Evolutionary conservation across 495 filamentous ascomycete genomes (phyloP), one percentile per base, ranked within the genome.

Genomic region (Aspergillus haitiensis): DNA sequence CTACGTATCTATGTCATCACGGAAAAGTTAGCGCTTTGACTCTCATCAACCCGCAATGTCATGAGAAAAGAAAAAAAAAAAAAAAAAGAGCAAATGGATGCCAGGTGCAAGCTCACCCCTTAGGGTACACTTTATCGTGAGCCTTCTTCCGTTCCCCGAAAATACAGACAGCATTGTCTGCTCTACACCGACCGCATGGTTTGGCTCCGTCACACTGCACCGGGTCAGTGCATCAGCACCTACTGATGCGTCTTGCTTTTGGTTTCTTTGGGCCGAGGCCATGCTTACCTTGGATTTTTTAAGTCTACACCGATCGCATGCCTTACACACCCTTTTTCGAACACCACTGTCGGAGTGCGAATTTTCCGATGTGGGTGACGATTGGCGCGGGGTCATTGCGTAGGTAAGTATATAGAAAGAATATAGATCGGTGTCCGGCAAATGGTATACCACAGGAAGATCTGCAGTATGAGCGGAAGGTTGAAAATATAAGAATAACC

Each of bases 261-360:
- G 21, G 21, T 27, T 27, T 27, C 21, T 56, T 55, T 42, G 61
- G 50, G 55, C 34, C 52, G 54, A 55, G 16, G 44, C 44, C 32
- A 44, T 40, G 72, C 72, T 71, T 74, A 84, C 84, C 78, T 86
- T 86, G 67, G 82, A 86, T 67, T 86, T 86, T 70, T 86, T 86
- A 57, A 86, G 59, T 47, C 84, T 72, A 74, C 84, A 86, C 49
- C 84, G 80, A 69, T 86, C 84, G 72, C 84, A 86, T 11, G 84
- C 84, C 66, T 85, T 85, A 59, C 83, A 84, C 44, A 86, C 84
- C 63, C 84, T 72, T 67, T 86, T 86, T 59, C 83, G 81, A 15
- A 79, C 68, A 61, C 72, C 71, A 46, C 60, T 67, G 53, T 77
- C 77, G 10, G 76, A 77, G 65, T 77, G 75, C 15, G 75, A 76